Evolutionary conservation across 2,329 filamentous ascomycete genomes (phyloP).

Genomic region (Fusarium sp.): DNA sequence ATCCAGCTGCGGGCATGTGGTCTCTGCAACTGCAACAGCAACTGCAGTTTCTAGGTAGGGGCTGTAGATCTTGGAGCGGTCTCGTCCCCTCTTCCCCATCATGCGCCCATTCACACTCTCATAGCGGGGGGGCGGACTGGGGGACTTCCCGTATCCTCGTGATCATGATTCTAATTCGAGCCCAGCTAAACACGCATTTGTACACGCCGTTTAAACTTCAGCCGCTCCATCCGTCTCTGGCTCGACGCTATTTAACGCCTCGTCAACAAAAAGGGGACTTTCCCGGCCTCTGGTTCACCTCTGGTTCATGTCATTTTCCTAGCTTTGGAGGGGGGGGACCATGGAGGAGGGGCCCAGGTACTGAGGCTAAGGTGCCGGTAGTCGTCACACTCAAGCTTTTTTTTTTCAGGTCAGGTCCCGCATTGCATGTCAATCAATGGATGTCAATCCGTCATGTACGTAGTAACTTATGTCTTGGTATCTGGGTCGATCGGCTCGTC

Average conservation of each 20-base stretch:
- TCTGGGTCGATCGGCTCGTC: slow-evolving; percentile 26
- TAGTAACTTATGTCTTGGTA: background rate
- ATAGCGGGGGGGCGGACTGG: slow-evolving; percentile 4
- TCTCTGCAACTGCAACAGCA: background rate
- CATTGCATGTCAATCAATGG: slow-evolving; percentile 12
- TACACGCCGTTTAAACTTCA: slow-evolving; percentile 14
- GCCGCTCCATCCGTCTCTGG: slow-evolving; percentile 29
- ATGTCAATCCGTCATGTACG: slow-evolving; percentile 1
- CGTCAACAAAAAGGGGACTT: slow-evolving; percentile 11
- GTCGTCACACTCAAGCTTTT: slow-evolving; percentile 11
- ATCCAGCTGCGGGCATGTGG: slow-evolving; percentile 20
- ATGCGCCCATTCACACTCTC: slow-evolving; percentile 35
- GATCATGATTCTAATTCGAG: slow-evolving; percentile 22
- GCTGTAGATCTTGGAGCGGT: slow-evolving; percentile 34
- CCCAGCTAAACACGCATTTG: slow-evolving; percentile 11
- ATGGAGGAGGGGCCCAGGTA: slow-evolving; percentile 15
- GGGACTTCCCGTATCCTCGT: slow-evolving; percentile 31
- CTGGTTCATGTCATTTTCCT: background rate
- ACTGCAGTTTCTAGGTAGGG: slow-evolving; percentile 8
- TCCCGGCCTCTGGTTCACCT: background rate
- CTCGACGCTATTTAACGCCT: slow-evolving; percentile 31
- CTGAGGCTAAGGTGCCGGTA: slow-evolving; percentile 1
- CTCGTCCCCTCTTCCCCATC: slow-evolving; percentile 37
- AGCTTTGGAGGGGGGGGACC: background rate
- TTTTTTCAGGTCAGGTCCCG: slow-evolving; percentile 11